Base-by-base conservation (phyloP, 257 asterid species). In the Solanum clarkiae region DNA sequence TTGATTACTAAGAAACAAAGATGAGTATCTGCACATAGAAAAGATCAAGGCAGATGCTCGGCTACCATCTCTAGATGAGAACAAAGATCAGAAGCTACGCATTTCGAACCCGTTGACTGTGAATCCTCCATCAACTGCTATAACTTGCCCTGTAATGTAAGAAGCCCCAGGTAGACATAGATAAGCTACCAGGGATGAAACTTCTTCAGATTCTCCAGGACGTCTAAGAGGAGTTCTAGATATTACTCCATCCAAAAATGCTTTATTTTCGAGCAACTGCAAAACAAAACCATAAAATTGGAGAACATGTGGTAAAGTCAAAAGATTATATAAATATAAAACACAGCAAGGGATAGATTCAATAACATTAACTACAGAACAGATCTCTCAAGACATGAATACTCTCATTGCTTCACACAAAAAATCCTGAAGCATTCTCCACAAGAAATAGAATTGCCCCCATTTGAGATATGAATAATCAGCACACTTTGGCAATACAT, bases 111-210 rank as follows among this genome's bases (percentile, higher is more conserved):
- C 98, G 77, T 94, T 92, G 59, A 94, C 97, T 53, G 97, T 91
- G 86, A 92, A 79, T 84, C 98, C 98, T 83, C 98, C 98, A 84
- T 95, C 98, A 60, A 95, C 98, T 15, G 93, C 89, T 13, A 95
- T 82, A 53, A 94, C 86, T 92, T 95, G 97, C 20, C 98, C 98
- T 14, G 96, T 94, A 36, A 95, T 90, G 81, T 95, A 95, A 1
- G 98, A 93, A 80, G 98, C 98, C 65, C 94, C 93, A 20, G 98
- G 98, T 51, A 95, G 97, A 87, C 98, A 95, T 11, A 95, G 93
- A 90, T 90, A 95, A 69, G 98, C 97, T 16, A 93, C 98, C 83
- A 94, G 82, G 12, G 97, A 93, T 10, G 98, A 94, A 13, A 94
- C 98, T 87, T 95, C 98, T 81, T 89, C 80, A 1, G 98, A 88